Evolutionary conservation across 495 filamentous ascomycete species (phyloP).

Genomic region (Trichocladium uniseriatum): DNA sequence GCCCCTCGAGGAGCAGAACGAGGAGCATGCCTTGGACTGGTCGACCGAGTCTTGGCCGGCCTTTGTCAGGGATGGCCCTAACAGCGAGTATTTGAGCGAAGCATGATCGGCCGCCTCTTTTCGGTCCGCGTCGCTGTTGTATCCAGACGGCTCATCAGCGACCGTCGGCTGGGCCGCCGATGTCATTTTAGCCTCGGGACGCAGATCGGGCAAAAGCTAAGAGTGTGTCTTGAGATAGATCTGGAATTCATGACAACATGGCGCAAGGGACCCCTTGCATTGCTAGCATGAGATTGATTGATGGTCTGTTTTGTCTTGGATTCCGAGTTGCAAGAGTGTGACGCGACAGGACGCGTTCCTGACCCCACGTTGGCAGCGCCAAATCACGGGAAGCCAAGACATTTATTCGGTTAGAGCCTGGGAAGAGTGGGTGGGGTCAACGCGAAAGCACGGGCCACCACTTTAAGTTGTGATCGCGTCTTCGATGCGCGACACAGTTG

Average conservation of each 20-base stretch:
- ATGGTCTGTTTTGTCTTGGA: neutral
- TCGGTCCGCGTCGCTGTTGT: neutral
- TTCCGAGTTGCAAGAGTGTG: neutral
- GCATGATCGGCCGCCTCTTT: conserved; percentile 22
- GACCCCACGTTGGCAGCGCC: conserved; percentile 12
- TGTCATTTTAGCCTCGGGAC: neutral
- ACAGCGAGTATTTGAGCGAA: conserved; percentile 53
- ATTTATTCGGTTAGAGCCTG: too few relatives aligned
- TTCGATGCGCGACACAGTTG: neutral
- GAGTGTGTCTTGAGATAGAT: neutral
- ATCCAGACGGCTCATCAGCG: neutral
- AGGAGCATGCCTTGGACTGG: conserved; percentile 61
- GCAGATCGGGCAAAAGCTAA: neutral
- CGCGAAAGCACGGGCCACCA: conserved; percentile 11
- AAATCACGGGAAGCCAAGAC: conserved; percentile 16
- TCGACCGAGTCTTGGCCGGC: conserved; percentile 91
- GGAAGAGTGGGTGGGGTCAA: neutral
- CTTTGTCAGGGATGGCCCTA: conserved; percentile 93
- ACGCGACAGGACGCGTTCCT: conserved; percentile 1
- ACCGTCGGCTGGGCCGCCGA: neutral
- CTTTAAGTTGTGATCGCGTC: conserved; percentile 6
- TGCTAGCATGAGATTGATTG: neutral
- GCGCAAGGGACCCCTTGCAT: neutral
- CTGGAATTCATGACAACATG: neutral
- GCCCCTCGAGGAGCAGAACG: neutral